Evolutionary conservation across 1,139 yeast genomes (phyloP).

Genomic region (Pichia sp.): DNA sequence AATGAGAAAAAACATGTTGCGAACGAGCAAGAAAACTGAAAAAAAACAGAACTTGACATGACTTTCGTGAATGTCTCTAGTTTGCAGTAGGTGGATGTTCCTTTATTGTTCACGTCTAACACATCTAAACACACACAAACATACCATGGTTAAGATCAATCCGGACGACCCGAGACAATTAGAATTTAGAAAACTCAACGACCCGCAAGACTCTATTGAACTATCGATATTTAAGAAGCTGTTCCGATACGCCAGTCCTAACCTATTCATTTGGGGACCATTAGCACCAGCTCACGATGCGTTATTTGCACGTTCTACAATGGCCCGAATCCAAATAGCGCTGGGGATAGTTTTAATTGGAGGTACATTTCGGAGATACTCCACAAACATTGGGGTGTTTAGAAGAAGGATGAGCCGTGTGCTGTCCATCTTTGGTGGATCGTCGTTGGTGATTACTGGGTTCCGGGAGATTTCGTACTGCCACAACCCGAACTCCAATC

Average conservation of each 20-base stretch:
- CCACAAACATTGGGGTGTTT: neutral
- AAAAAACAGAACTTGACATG: too few relatives aligned
- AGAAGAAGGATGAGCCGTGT: constrained; percentile 8
- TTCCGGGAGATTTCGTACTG: constrained; percentile 11
- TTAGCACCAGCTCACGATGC: constrained; percentile 29
- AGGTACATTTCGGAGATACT: constrained; percentile 15
- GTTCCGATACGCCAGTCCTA: constrained; percentile 25
- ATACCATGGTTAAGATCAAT: constrained; percentile 12
- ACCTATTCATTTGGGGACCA: constrained; percentile 27
- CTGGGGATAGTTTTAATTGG: constrained; percentile 18
- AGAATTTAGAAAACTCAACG: constrained; percentile 19
- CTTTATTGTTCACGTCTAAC: too few relatives aligned
- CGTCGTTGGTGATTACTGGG: constrained; percentile 6
- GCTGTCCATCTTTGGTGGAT: constrained; percentile 10
- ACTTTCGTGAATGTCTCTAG: too few relatives aligned
- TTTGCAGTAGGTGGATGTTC: too few relatives aligned
- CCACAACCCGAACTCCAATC: constrained; percentile 19
- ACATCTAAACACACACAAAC: neutral
- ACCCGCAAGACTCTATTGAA: constrained; percentile 21
- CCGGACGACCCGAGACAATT: constrained; percentile 10
- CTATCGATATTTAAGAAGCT: constrained; percentile 15
- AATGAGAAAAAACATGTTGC: too few relatives aligned
- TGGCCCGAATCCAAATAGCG: constrained; percentile 21
- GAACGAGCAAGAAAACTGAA: too few relatives aligned
- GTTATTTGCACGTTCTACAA: constrained; percentile 17